Evolutionary conservation across 768 basidiomycete genomes (phyloP), one percentile per base, ranked within the genome.

Genomic region (Lactifluus subvellereus): DNA sequence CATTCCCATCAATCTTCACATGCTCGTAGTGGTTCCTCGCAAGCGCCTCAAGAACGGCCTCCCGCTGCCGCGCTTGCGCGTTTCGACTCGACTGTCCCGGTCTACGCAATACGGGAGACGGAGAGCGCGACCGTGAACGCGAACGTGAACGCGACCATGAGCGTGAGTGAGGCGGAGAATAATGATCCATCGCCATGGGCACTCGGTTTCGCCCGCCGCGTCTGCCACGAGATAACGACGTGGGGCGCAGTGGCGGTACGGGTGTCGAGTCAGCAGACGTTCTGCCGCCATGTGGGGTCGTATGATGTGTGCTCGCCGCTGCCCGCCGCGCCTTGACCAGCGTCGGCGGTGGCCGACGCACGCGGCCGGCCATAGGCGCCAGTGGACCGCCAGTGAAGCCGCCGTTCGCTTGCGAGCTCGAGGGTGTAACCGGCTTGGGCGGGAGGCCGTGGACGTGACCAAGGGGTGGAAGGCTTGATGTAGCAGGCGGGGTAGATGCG

Each of bases 11-110:
- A 16, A 93, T 74, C 64, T 78, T 79, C 49, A 91, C 78, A 73
- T 91, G 82, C 16, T 90, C 87, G 65, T 78, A 77, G 53, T 84
- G 85, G 64, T 87, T 91, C 71, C 75, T 75, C 66, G 79, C 78
- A 48, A 93, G 77, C 68, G 76, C 80, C 42, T 79, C 78, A 48
- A 81, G 65, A 7, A 86, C 77, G 38, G 57, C 69, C 58, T 72
- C 70, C 66, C 75, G 70, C 67, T 74, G 71, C 64, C 70, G 71
- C 70, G 67, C 66, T 65, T 71, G 72, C 66, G 68, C 67, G 40
- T 68, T 67, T 40, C 69, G 64, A 33, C 70, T 68, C 35, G 73
- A 69, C 20, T 75, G 73, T 2, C 75, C 74, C n/a, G 77, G 76
- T 52, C 75, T 73, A 14, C 78, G 73, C 30, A 75, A 72, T 3